These are phyloP conservation scores for Fusarium sulawesiense DNA, from an alignment of 2,329 filamentous ascomycete species.

Conservation along the genomic window DNA sequence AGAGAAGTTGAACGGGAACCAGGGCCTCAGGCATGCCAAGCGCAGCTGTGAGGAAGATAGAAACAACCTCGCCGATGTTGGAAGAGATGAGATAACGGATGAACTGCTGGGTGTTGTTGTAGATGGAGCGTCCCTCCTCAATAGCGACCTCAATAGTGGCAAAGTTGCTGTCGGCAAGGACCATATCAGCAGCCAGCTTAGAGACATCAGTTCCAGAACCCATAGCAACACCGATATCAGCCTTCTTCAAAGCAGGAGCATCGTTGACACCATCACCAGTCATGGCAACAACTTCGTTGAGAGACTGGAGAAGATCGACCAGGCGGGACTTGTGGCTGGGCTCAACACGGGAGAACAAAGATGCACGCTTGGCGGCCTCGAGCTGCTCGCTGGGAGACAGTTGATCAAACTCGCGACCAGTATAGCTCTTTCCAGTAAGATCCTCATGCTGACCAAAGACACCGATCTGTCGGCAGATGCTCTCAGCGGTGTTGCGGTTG, in stretches of 20 bases:
- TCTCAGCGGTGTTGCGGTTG: conserved; percentile 97
- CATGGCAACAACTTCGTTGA: conserved; percentile 97
- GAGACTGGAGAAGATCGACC: conserved; percentile 92
- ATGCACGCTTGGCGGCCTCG: conserved; percentile 84
- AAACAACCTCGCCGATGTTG: conserved; percentile 98
- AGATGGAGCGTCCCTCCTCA: conserved; percentile 97
- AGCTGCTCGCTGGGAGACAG: conserved; percentile 83
- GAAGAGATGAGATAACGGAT: conserved; percentile 99
- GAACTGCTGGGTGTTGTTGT: conserved; percentile 99
- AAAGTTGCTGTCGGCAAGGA: conserved; percentile 98
- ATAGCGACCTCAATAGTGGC: conserved; percentile 96
- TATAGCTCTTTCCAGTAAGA: conserved; percentile 91
- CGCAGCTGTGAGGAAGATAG: conserved; percentile 96
- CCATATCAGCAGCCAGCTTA: conserved; percentile 97
- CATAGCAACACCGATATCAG: conserved; percentile 99
- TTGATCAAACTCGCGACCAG: conserved; percentile 92
- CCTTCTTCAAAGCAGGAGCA: conserved; percentile 96
- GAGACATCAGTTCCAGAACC: conserved; percentile 97
- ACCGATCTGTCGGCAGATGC: conserved; percentile 96
- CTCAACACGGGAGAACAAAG: conserved; percentile 95
- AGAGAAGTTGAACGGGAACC: conserved; percentile 95
- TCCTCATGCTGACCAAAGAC: conserved; percentile 87
- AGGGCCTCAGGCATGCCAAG: conserved; percentile 97
- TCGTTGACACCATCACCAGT: conserved; percentile 99
- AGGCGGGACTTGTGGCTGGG: conserved; percentile 97